Evolutionary conservation across 768 basidiomycete species (phyloP), one percentile per base, ranked within the genome.

Genomic region (Saitozyma sp.): DNA sequence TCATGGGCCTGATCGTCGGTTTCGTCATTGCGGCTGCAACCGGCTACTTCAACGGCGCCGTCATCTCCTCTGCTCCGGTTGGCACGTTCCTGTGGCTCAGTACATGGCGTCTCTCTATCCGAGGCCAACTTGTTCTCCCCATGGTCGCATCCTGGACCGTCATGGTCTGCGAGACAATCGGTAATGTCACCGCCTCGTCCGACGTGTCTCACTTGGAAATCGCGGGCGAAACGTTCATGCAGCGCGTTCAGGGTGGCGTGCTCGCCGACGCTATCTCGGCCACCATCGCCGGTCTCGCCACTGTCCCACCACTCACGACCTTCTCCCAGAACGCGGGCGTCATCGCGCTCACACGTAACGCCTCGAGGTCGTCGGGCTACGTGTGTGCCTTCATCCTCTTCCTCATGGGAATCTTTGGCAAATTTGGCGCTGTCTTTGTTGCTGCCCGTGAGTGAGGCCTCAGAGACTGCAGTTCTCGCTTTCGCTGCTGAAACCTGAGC

Each of bases 401-500:
- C 61, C 49, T 68, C 53, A 68, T 68, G 67, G 64, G 67, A n/a
- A 46, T 90, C 53, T 81, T 92, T 3, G 90, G 90, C 49, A 92
- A 92, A 76, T 79, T 92, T 48, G 88, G 89, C 2, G 90, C 90
- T 0, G 85, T 91, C 50, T 90, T 93, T 80, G 84, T 93, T 14
- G 86, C 90, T 1, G 91, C 92, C 62, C 91, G 91, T 1, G 87
- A 88, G 70, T 82, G 90, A 0, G 90, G 90, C 8, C 84, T 91
- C 0, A 29, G 29, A 29, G 29, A 29, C 29, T 29, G 29, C 29
- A 29, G 29, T 29, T 29, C 29, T 29, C 29, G 29, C 29, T 5
- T 29, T 29, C 29, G 29, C 29, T 29, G 29, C 29, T 29, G 29
- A 29, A 29, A 29, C 29, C 29, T 29, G 29, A 29, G 29, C 29